Conservation (phyloP, 768 basidiomycete genomes). For the Amylocystis lapponica region DNA sequence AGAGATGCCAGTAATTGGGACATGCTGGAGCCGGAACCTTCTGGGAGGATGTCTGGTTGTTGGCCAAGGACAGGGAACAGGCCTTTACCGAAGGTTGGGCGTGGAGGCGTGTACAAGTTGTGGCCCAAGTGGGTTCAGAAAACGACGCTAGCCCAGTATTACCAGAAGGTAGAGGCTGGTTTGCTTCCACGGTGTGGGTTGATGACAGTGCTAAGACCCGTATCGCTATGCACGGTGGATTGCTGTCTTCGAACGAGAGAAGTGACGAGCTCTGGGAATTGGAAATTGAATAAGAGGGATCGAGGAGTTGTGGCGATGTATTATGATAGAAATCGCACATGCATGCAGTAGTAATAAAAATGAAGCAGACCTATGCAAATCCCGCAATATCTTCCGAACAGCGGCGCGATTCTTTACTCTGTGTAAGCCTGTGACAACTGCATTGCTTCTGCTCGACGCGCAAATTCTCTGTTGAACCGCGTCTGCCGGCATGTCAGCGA, state of each 20-base stretch:
- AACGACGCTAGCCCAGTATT: not conserved
- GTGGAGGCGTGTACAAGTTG: conserved; percentile 23
- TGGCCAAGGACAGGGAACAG: conserved; percentile 14
- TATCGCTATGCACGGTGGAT: conserved; percentile 28
- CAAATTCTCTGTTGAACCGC: conserved; percentile 32
- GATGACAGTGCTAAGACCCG: conserved; percentile 15
- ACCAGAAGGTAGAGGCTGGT: conserved; percentile 39
- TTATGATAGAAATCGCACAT: not conserved
- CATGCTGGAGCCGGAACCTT: conserved; percentile 37
- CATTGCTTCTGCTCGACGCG: conserved; percentile 29
- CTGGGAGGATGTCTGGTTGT: conserved; percentile 34
- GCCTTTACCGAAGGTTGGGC: conserved; percentile 10
- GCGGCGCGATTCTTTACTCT: no score
- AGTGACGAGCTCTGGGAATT: conserved; percentile 37
- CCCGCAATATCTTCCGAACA: not conserved
- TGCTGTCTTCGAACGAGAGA: conserved; percentile 36
- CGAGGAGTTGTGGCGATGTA: not conserved
- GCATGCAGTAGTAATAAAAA: not conserved
- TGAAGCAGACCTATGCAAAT: not conserved
- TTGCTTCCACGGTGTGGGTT: conserved; percentile 26
- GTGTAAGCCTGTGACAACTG: conserved; percentile 19
- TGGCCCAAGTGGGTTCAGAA: conserved; percentile 10
- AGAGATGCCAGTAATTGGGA: conserved; percentile 28
- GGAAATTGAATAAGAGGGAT: conserved; percentile 18
- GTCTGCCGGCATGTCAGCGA: conserved; percentile 16